A percentile compares a stretch with the other conserved stretches of the same genome.
phyloP scores from a whole-genome alignment of 331 rosid genomes.

The Malus hybrid region DNA sequence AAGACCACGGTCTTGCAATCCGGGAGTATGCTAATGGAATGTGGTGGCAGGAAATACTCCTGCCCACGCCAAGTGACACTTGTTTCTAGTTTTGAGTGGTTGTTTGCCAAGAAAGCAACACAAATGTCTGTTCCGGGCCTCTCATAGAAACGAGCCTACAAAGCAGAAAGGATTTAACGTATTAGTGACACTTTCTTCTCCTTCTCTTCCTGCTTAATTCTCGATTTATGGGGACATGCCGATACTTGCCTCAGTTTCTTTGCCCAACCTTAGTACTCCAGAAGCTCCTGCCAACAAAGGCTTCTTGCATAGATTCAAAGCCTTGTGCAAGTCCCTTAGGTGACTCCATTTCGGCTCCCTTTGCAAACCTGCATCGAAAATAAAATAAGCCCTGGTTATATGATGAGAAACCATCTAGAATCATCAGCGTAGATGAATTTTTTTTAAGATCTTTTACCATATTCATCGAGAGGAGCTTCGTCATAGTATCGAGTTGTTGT shows the following conservation, averaged over 20 bases:
- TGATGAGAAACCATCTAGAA: not conserved
- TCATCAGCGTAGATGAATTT: not conserved
- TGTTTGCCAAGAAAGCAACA: slow-evolving; percentile 79
- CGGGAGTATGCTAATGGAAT: slow-evolving; percentile 76
- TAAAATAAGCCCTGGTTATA: not conserved
- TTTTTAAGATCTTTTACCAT: slow-evolving; percentile 21
- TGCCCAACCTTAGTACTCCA: slow-evolving; percentile 23
- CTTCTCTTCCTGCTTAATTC: not conserved
- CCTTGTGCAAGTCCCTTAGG: slow-evolving; percentile 60
- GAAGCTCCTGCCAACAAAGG: slow-evolving; percentile 45
- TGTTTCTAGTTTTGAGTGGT: slow-evolving; percentile 24
- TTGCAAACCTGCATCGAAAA: slow-evolving; percentile 34
- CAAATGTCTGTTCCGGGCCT: slow-evolving; percentile 33
- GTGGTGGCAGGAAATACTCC: slow-evolving; percentile 50
- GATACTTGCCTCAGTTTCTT: slow-evolving; percentile 38
- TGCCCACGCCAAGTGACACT: slow-evolving; percentile 52
- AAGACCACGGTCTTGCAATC: slow-evolving; percentile 81
- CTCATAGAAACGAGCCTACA: slow-evolving; percentile 54
- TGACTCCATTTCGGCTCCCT: slow-evolving; percentile 94
- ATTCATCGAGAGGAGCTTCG: slow-evolving; percentile 94
- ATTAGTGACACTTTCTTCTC: not conserved
- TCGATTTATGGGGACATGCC: not conserved
- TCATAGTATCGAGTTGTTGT: slow-evolving; percentile 82
- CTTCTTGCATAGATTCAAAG: slow-evolving; percentile 57
- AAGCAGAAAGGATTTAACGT: not conserved